phyloP scores from a whole-genome alignment of 495 filamentous ascomycete genomes.

The Xylaria curta region DNA sequence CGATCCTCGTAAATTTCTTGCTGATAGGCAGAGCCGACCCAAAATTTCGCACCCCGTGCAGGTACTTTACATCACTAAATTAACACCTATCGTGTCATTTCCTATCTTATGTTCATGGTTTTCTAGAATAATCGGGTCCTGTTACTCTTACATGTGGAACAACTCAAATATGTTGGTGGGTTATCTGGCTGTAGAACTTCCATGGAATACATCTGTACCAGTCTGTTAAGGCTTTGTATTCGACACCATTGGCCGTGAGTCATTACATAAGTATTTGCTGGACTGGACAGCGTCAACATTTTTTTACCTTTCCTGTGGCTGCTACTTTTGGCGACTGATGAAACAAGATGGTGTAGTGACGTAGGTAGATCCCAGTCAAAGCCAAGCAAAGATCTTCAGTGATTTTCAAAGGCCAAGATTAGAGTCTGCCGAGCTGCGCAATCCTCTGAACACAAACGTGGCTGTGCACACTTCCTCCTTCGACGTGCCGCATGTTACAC shows the following conservation, averaged over 20 bases:
- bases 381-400: conserved; percentile 15
- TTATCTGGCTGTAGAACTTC: no score
- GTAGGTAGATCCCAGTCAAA: conserved; percentile 12
- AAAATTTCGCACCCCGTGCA: no score
- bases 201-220: background rate
- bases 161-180: no score
- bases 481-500: background rate
- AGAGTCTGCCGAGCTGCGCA: background rate
- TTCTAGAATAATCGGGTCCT: no score
- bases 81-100: no score
- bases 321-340: background rate
- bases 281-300: background rate
- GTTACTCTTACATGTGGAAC: no score
- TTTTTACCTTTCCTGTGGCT: background rate
- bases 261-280: background rate
- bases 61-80: no score
- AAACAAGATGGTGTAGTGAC: conserved; percentile 5
- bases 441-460: background rate
- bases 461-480: conserved; percentile 3
- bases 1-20: background rate
- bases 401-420: conserved; percentile 16
- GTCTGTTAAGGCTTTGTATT: background rate
- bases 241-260: background rate
- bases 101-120: no score
- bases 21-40: background rate